Base-by-base conservation (phyloP, 2,329 filamentous ascomycete species). In the Trichoderma hamatum region DNA sequence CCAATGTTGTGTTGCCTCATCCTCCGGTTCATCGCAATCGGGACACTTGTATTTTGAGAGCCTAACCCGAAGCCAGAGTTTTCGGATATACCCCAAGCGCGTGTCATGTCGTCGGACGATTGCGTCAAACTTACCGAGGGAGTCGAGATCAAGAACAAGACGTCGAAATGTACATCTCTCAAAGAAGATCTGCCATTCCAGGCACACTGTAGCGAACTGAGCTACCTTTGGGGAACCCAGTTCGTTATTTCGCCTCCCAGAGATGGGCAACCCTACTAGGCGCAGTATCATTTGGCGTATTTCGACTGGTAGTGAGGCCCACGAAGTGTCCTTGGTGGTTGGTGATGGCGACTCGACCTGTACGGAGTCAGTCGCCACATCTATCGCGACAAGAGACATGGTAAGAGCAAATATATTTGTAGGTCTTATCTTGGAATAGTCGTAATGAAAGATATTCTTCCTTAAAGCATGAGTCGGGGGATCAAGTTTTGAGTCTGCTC, bases 141-240 rank as follows among this genome's bases (percentile, higher is more conserved):
- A 67, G 28, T 36, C 21, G 19, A 30, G 28, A 21, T 60, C 30
- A 30, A 67, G 54, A 10, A 67, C 55, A 21, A 67, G 64, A 28
- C 55, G 64, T 10, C 64, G 64, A 26, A 67, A 67, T 30, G 28
- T 60, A 6, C 21, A 16, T 34, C 32, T 28, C 43, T 67, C 64
- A 39, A 67, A 34, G 30, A 67, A 51, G 6, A 28, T 21, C 39
- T 67, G 54, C 54, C 64, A 67, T 67, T 67, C 64, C 13, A 21
- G 5, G 19, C 54, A 60, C 24, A 67, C 64, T 26, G 55, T 52
- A 39, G 64, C 54, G 7, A 52, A 67, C 4, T 6, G 39, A 39
- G 64, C 64, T 30, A 60, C 39, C 54, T 60, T 67, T 52, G 10
- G 32, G 28, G 30, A 64, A n/a, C 26, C 46, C n/a, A 36, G n/a